Percentiles rank a stretch among this genome's conserved stretches.
Conservation (phyloP, 202 grass and related monocot genomes). For the Zoysia matrella region DNA sequence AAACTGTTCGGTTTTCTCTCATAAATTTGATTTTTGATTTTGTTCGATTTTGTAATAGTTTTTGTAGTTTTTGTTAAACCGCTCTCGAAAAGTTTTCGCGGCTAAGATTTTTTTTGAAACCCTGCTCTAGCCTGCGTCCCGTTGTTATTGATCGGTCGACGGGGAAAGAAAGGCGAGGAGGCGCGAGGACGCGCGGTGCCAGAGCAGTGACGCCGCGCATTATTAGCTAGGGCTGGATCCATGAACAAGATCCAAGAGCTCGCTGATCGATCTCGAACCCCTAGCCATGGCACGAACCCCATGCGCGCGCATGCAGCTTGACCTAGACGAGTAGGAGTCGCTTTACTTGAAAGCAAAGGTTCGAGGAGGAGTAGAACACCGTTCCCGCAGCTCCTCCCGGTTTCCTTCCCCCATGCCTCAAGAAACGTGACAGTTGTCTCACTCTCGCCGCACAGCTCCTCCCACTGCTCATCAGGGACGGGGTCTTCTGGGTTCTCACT, state of each 20-base stretch:
- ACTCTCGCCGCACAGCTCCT: conserved; percentile 5
- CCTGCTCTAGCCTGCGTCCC: conserved; percentile 45
- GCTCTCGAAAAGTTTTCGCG: no score
- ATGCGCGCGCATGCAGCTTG: not conserved
- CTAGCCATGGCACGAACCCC: not conserved
- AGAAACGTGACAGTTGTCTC: conserved; percentile 59
- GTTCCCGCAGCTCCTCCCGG: conserved; percentile 7
- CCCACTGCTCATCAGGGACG: no score
- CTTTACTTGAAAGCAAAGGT: conserved; percentile 53
- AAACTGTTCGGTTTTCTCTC: no score
- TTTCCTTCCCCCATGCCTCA: conserved; percentile 50
- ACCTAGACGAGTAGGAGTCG: conserved; percentile 5
- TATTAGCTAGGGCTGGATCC: conserved; percentile 47
- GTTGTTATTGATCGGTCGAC: conserved; percentile 43
- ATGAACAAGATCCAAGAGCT: conserved; percentile 5
- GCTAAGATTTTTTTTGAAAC: no score
- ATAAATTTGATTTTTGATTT: no score
- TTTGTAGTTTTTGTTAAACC: no score
- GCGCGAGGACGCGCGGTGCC: conserved; percentile 45
- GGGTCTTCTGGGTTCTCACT: conserved; percentile 13
- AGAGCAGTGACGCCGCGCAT: conserved; percentile 51
- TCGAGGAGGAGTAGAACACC: not conserved
- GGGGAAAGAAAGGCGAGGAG: conserved; percentile 33
- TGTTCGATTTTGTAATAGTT: no score
- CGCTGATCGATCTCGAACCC: no score